Evolutionary conservation across 2,329 filamentous ascomycete genomes (phyloP).

Genomic region (Westerdykella sp.): DNA sequence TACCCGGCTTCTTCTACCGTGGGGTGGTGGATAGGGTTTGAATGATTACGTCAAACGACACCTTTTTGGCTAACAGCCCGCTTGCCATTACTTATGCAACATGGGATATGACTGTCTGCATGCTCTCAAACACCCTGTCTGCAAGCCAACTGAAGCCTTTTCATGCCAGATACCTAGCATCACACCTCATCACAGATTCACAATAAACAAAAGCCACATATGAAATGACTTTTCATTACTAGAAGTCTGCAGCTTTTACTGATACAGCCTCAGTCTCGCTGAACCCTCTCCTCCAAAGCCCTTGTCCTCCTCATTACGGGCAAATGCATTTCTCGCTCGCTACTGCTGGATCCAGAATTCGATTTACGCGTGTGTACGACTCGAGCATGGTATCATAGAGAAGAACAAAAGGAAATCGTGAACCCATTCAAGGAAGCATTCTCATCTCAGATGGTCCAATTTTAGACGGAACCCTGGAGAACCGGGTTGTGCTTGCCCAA

Average conservation of each 20-base stretch:
- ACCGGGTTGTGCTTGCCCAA: constrained; percentile 42
- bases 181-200: not conserved
- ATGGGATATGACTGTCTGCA: too few relatives aligned
- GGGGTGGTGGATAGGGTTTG: too few relatives aligned
- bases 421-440: too few relatives aligned
- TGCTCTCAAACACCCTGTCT: too few relatives aligned
- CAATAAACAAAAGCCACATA: not conserved
- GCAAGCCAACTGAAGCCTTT: too few relatives aligned
- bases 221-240: not conserved
- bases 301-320: not conserved
- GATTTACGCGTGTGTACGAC: not conserved
- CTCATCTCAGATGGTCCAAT: too few relatives aligned
- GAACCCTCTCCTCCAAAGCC: not conserved
- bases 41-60: too few relatives aligned
- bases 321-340: not conserved
- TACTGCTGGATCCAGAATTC: not conserved
- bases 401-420: not conserved
- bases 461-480: constrained; percentile 34
- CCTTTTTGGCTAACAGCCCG: too few relatives aligned
- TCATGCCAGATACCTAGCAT: not conserved
- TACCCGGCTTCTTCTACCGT: too few relatives aligned
- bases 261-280: not conserved
- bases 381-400: not conserved
- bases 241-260: not conserved
- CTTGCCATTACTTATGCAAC: too few relatives aligned